phyloP scores from a whole-genome alignment of 2,329 filamentous ascomycete genomes.

The Aspergillus clavatus region DNA sequence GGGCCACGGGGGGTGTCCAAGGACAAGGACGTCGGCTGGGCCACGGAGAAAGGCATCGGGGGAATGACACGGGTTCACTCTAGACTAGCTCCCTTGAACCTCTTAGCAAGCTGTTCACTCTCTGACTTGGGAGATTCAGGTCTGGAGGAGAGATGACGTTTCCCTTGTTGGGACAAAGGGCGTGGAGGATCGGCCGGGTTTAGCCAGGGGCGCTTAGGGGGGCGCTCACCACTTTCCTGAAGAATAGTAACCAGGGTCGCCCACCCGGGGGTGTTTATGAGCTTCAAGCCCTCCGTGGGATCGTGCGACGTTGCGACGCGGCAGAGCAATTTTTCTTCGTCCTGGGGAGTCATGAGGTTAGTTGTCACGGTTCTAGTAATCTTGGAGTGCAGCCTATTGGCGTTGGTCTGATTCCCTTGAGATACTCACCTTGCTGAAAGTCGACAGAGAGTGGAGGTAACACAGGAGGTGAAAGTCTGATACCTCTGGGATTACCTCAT shows the following conservation, averaged over 20 bases:
- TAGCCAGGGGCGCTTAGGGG: constrained; percentile 63
- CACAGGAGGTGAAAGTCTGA: constrained; percentile 95
- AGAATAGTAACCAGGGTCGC: constrained; percentile 88
- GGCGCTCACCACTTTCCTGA: constrained; percentile 94
- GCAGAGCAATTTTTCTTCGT: constrained; percentile 82
- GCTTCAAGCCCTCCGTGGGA: constrained; percentile 71
- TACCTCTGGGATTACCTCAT: constrained; percentile 60
- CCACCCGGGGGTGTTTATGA: constrained; percentile 87
- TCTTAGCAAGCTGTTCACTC: constrained; percentile 60
- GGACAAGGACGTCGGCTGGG: neutral
- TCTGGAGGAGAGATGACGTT: constrained; percentile 31
- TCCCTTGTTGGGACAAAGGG: constrained; percentile 29
- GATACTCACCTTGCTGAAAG: constrained; percentile 72
- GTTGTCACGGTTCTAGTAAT: neutral
- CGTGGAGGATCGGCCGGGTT: constrained; percentile 36
- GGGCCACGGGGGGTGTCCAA: no score
- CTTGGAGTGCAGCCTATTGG: neutral
- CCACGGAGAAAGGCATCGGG: constrained; percentile 1
- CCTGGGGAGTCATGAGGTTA: constrained; percentile 49
- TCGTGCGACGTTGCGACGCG: constrained; percentile 78
- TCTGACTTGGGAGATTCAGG: constrained; percentile 43
- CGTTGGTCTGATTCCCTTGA: neutral
- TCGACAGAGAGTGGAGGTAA: constrained; percentile 74
- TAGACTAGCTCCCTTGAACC: constrained; percentile 60
- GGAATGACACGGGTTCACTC: constrained; percentile 36